Base-by-base conservation (phyloP, 176 grass and related monocot species). In the Juncus inflexus region DNA sequence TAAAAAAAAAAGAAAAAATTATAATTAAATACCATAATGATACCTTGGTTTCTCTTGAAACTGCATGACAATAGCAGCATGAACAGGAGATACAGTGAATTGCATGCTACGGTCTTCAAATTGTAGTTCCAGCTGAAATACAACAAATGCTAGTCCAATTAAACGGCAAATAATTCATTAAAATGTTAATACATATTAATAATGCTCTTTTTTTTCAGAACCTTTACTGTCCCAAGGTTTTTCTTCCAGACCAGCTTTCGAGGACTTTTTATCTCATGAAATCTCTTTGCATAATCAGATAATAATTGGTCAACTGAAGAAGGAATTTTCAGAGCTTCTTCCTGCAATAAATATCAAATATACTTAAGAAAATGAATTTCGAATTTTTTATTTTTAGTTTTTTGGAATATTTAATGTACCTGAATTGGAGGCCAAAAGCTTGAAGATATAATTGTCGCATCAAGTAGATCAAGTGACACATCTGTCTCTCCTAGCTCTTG, bases 371-470 rank as follows among this genome's bases (percentile, higher is more conserved):
- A n/a, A 35, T 28, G 52, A 4, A 37, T 55, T 70, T 58, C 9
- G 41, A 69, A 69, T 47, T 47, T 47, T 47, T 5, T 6, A 47
- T 6, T 47, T 28, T 28, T 28, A 28, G 19, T 28, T 28, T 28
- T 28, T 28, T 28, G 19, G 19, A 28, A 28, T 28, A 42, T 37
- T 55, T 53, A 66, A 61, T 37, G 42, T 88, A 91, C 91, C 83
- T 96, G 91, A 81, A 96, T 91, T 59, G 91, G 79, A 63, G 91
- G 91, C 91, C 91, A 96, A 66, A 96, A 96, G 60, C 85, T 96
- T 72, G 91, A 85, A 50, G 91, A 96, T 78, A 96, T 86, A 70
- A 96, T 96, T 63, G 91, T 96, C 52, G 91, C 67, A 83, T 96
- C 91, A 80, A 96, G 66, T 85, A 83, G 70, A 76, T 91, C 87